These are phyloP conservation scores for Coprinellus micaceus DNA, from an alignment of 768 basidiomycete species.

Conservation along the genomic window DNA sequence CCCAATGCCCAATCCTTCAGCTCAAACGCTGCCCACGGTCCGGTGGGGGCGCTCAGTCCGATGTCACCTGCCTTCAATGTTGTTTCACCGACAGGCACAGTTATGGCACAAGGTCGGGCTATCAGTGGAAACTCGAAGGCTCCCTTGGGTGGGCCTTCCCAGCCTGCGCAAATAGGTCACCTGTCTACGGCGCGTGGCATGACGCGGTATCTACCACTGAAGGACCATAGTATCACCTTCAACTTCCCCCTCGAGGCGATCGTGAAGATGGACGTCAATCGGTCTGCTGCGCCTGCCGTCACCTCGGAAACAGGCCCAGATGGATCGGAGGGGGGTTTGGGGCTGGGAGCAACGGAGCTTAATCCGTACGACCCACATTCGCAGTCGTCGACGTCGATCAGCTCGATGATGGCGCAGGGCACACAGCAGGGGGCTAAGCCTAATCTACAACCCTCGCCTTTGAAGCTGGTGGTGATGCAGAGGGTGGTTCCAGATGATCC, in stretches of 20 bases:
- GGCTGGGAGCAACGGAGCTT: neutral
- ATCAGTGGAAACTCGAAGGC: neutral
- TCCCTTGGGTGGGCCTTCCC: neutral
- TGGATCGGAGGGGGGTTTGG: neutral
- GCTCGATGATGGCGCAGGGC: neutral
- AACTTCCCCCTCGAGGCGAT: conserved; percentile 52
- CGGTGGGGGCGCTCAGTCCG: neutral
- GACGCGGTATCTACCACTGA: conserved; percentile 56
- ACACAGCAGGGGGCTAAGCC: conserved; percentile 1
- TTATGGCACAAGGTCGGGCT: neutral
- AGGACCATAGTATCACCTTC: conserved; percentile 66
- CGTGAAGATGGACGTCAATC: conserved; percentile 9
- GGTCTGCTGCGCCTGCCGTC: neutral
- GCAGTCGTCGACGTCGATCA: neutral
- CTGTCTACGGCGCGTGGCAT: conserved; percentile 44
- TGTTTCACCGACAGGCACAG: conserved; percentile 7
- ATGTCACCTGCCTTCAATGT: neutral
- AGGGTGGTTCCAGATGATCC: conserved; percentile 57
- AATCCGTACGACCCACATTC: conserved; percentile 1
- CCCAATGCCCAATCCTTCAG: conserved; percentile 8
- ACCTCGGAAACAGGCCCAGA: neutral
- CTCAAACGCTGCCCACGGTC: conserved; percentile 4
- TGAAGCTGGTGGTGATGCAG: conserved; percentile 66
- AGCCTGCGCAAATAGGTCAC: neutral
- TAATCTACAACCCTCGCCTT: conserved; percentile 52